Percentiles rank a stretch among this genome's conserved stretches.
phyloP scores from a whole-genome alignment of 768 basidiomycete species.

The Xerocomus spinulosus region DNA sequence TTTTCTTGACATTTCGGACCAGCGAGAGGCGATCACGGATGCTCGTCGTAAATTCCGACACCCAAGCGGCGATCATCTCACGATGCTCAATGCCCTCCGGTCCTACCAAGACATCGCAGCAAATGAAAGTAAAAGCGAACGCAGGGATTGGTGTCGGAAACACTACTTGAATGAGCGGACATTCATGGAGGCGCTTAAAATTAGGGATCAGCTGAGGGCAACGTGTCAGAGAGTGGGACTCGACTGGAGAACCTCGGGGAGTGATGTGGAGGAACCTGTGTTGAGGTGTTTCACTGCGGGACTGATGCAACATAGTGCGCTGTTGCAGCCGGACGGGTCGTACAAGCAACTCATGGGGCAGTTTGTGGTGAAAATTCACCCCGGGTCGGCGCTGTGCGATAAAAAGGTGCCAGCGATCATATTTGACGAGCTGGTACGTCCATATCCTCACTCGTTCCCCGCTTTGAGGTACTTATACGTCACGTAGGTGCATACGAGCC shows the following conservation, averaged over 20 bases:
- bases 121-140: slow-evolving; percentile 41
- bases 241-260: slow-evolving; percentile 54
- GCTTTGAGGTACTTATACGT: neutral
- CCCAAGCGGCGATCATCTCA: slow-evolving; percentile 86
- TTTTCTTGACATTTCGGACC: slow-evolving; percentile 71
- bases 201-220: slow-evolving; percentile 70
- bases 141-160: slow-evolving; percentile 76
- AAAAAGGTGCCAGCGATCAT: slow-evolving; percentile 85
- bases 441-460: neutral
- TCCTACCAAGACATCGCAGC: slow-evolving; percentile 70
- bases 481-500: slow-evolving; percentile 69
- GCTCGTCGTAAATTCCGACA: slow-evolving; percentile 78
- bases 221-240: slow-evolving; percentile 58
- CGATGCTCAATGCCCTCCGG: slow-evolving; percentile 77
- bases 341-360: slow-evolving; percentile 82
- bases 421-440: slow-evolving; percentile 86
- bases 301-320: slow-evolving; percentile 76
- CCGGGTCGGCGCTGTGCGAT: slow-evolving; percentile 74
- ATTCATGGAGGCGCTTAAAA: slow-evolving; percentile 71
- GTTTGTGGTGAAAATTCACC: slow-evolving; percentile 86
- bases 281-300: slow-evolving; percentile 72
- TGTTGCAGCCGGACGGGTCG: slow-evolving; percentile 77
- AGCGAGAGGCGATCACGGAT: slow-evolving; percentile 67
- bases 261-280: slow-evolving; percentile 64
- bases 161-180: slow-evolving; percentile 83